Conservation (phyloP, 2,329 filamentous ascomycete genomes). For the Aureobasidium sp. region DNA sequence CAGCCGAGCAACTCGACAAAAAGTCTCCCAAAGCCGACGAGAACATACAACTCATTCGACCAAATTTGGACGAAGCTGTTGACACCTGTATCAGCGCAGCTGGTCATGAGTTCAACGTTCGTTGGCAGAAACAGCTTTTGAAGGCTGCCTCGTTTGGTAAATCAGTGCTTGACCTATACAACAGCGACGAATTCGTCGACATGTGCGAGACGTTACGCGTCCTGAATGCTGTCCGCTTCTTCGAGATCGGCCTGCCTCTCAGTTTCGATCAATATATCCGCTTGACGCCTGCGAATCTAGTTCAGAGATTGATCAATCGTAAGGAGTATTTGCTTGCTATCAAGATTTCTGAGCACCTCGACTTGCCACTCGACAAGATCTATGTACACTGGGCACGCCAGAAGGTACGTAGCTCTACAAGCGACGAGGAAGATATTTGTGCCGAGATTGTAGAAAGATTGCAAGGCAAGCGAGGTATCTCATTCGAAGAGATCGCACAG, state of each 20-base stretch:
- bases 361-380: constrained; percentile 77
- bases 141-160: constrained; percentile 97
- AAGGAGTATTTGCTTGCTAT: constrained; percentile 88
- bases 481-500: constrained; percentile 87
- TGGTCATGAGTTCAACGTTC: constrained; percentile 78
- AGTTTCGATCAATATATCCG: constrained; percentile 92
- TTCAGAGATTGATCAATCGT: constrained; percentile 76
- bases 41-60: constrained; percentile 87
- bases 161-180: constrained; percentile 93
- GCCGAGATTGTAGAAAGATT: constrained; percentile 78
- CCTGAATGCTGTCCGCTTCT: constrained; percentile 84
- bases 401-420: constrained; percentile 77
- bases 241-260: constrained; percentile 79
- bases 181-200: constrained; percentile 96
- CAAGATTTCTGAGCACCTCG: constrained; percentile 78
- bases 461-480: constrained; percentile 81
- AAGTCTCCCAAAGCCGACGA: constrained; percentile 97
- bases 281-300: constrained; percentile 80
- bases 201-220: constrained; percentile 94
- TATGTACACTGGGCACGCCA: constrained; percentile 96
- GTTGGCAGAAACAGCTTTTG: constrained; percentile 94
- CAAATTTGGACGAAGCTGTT: constrained; percentile 83
- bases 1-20: constrained; percentile 80
- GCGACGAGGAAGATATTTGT: constrained; percentile 83
- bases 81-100: constrained; percentile 90